Conservation (phyloP, 2,329 filamentous ascomycete species). For the Fusarium sp. region DNA sequence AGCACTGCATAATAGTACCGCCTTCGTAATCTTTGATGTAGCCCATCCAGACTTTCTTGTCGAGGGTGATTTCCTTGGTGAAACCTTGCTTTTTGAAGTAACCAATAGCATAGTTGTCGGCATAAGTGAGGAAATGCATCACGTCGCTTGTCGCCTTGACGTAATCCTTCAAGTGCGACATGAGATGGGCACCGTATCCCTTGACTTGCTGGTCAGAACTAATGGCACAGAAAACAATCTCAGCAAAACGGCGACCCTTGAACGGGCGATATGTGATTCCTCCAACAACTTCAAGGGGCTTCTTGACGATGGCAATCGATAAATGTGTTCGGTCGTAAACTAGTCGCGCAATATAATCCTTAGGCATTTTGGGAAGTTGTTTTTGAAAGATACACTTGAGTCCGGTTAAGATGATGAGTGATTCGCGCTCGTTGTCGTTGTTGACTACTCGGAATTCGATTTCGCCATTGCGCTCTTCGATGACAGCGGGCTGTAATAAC, state of each 20-base stretch:
- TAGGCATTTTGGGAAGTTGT: conserved; percentile 98
- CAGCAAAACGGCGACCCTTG: conserved; percentile 89
- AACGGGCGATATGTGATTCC: conserved; percentile 98
- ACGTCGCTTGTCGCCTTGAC: conserved; percentile 96
- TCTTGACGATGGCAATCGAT: conserved; percentile 97
- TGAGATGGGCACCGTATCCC: conserved; percentile 95
- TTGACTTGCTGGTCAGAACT: conserved; percentile 98
- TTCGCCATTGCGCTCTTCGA: conserved; percentile 92
- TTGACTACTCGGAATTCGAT: conserved; percentile 99
- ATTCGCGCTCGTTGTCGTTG: conserved; percentile 89
- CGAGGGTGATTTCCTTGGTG: conserved; percentile 96
- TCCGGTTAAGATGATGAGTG: conserved; percentile 92
- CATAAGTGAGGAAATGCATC: conserved; percentile 99
- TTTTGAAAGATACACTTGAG: conserved; percentile 99
- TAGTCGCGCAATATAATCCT: conserved; percentile 96
- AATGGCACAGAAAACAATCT: conserved; percentile 99
- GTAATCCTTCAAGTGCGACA: conserved; percentile 98
- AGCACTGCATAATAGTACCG: conserved; percentile 99
- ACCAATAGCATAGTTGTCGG: conserved; percentile 98
- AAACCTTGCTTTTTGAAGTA: conserved; percentile 99
- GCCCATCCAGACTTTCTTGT: conserved; percentile 94
- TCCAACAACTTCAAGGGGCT: conserved; percentile 92
- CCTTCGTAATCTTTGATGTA: conserved; percentile 99
- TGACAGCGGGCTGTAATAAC: conserved; percentile 75
- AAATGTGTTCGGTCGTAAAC: conserved; percentile 97